Conservation (phyloP, 2,329 filamentous ascomycete genomes). For the Waltergamsia citrina region DNA sequence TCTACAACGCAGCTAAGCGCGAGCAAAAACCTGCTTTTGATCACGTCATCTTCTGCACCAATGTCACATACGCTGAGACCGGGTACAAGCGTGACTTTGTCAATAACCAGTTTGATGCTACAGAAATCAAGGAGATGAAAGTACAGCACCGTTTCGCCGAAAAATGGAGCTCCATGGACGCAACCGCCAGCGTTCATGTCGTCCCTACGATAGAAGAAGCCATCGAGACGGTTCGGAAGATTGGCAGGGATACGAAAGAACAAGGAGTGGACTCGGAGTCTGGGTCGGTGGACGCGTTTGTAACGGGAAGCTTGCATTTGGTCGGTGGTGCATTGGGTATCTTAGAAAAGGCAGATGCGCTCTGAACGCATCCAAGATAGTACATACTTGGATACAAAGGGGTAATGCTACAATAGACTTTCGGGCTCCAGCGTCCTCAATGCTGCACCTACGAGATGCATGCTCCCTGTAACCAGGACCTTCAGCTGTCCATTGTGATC, state of each 20-base stretch:
- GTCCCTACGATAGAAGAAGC: constrained; percentile 47
- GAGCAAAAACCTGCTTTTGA: constrained; percentile 41
- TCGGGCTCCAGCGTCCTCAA: constrained; percentile 58
- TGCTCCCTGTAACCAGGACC: constrained; percentile 70
- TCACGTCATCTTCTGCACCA: constrained; percentile 76
- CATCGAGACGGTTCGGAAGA: constrained; percentile 31
- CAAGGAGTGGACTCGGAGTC: too few relatives aligned
- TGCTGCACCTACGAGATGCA: constrained; percentile 75
- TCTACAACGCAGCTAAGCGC: constrained; percentile 26
- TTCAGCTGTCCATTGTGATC: constrained; percentile 34
- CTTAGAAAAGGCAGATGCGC: constrained; percentile 34
- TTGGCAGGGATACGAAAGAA: constrained; percentile 13
- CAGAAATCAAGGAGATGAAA: constrained; percentile 39
- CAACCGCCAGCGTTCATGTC: constrained; percentile 32
- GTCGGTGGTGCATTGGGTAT: constrained; percentile 45
- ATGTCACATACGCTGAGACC: constrained; percentile 46
- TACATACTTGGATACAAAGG: background rate
- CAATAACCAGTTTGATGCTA: constrained; percentile 42
- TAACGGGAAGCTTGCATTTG: constrained; percentile 56
- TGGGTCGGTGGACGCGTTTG: constrained; percentile 39
- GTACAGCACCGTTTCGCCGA: constrained; percentile 43
- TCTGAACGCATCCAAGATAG: constrained; percentile 16
- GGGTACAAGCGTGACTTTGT: constrained; percentile 49
- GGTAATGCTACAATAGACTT: constrained; percentile 16
- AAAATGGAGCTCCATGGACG: constrained; percentile 38